phyloP scores from a whole-genome alignment of 768 basidiomycete species.

The Suillus subluteus region DNA sequence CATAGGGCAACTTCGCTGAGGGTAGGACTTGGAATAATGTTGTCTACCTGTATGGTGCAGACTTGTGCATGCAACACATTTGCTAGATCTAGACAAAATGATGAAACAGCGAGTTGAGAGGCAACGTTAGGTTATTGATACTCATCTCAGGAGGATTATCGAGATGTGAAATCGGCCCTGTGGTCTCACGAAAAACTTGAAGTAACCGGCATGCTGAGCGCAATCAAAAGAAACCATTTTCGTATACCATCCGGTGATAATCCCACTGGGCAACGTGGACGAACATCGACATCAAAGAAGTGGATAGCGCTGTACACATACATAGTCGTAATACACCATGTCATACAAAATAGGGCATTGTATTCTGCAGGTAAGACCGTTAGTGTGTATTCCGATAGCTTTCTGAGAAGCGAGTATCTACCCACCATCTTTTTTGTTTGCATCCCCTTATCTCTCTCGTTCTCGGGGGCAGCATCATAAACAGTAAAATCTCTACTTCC shows the following conservation, averaged over 20 bases:
- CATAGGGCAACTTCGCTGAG: not conserved
- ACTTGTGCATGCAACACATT: not conserved
- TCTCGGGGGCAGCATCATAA: slow-evolving; percentile 88
- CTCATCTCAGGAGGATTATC: not conserved
- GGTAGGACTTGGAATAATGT: not conserved
- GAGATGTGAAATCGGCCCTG: not conserved
- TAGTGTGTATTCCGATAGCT: not conserved
- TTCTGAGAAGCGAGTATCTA: slow-evolving; percentile 1
- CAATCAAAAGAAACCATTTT: not conserved
- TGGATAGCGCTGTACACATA: slow-evolving; percentile 6
- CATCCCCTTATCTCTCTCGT: slow-evolving; percentile 81
- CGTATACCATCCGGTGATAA: not conserved
- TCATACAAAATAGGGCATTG: slow-evolving; percentile 60
- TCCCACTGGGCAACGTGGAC: no score
- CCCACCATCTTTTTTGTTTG: slow-evolving; percentile 75
- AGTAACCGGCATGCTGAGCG: not conserved
- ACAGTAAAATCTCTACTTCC: slow-evolving; percentile 75
- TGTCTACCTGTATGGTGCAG: not conserved
- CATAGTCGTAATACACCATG: slow-evolving; percentile 3
- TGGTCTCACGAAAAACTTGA: not conserved
- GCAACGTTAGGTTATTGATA: not conserved
- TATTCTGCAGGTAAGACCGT: slow-evolving; percentile 39
- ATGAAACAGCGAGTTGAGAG: not conserved
- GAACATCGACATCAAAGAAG: not conserved
- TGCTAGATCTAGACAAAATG: not conserved